phyloP scores from a whole-genome alignment of 108 stramenopile species.

The Skeletonema marinoi region DNA sequence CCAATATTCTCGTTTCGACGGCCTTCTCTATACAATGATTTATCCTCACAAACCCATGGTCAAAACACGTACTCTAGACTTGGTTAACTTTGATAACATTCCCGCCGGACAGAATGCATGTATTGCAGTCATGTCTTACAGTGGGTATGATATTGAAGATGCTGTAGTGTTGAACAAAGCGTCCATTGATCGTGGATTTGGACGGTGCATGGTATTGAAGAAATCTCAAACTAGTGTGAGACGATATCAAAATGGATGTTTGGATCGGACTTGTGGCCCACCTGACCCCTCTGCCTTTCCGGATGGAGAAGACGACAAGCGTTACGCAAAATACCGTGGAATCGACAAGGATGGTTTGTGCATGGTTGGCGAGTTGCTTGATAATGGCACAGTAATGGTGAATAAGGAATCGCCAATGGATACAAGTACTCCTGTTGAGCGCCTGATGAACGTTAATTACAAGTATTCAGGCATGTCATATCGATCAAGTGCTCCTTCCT shows the following conservation, averaged over 20 bases:
- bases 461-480: slow-evolving; percentile 86
- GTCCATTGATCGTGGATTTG: slow-evolving; percentile 97
- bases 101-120: slow-evolving; percentile 98
- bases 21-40: slow-evolving; percentile 93
- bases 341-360: slow-evolving; percentile 95
- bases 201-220: slow-evolving; percentile 90
- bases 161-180: slow-evolving; percentile 98
- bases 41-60: slow-evolving; percentile 99
- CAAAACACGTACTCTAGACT: slow-evolving; percentile 93
- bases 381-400: slow-evolving; percentile 87
- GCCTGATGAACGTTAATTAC: slow-evolving; percentile 61
- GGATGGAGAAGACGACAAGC: slow-evolving; percentile 82
- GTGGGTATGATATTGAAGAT: slow-evolving; percentile 99
- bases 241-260: slow-evolving; percentile 93
- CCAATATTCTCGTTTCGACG: slow-evolving; percentile 97
- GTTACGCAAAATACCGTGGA: slow-evolving; percentile 75
- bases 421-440: slow-evolving; percentile 56
- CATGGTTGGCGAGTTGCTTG: slow-evolving; percentile 86
- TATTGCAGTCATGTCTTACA: slow-evolving; percentile 98
- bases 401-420: slow-evolving; percentile 90
- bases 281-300: slow-evolving; percentile 70
- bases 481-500: slow-evolving; percentile 81
- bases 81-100: slow-evolving; percentile 95
- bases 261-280: slow-evolving; percentile 87
- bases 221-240: slow-evolving; percentile 89